Conservation (phyloP, 495 filamentous ascomycete species). For the Penicillium pulvis region DNA sequence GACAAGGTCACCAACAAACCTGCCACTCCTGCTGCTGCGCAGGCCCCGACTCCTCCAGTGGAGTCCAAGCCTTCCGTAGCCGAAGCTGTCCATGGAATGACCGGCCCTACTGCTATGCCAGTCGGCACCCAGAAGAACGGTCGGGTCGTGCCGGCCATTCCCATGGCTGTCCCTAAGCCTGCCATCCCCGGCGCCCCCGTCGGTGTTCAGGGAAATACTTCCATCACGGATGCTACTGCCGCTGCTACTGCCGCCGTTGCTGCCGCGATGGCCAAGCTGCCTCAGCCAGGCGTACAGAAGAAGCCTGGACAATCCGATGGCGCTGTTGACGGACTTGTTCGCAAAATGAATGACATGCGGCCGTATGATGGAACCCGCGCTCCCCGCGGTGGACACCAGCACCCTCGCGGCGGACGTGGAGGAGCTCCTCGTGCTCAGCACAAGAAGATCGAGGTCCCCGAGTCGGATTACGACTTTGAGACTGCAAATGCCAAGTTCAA, state of each 20-base stretch:
- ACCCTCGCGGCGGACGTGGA: constrained; percentile 56
- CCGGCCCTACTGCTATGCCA: constrained; percentile 45
- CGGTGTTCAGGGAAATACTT: background rate
- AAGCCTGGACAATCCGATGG: constrained; percentile 46
- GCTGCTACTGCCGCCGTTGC: constrained; percentile 82
- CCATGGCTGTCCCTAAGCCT: constrained; percentile 48
- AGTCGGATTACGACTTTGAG: constrained; percentile 91
- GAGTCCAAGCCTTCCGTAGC: constrained; percentile 66
- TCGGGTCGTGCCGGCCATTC: constrained; percentile 73
- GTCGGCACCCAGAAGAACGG: constrained; percentile 55
- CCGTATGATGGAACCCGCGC: constrained; percentile 57
- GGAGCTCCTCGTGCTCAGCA: constrained; percentile 51
- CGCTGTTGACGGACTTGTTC: constrained; percentile 75
- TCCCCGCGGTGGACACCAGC: constrained; percentile 53
- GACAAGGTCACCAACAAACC: constrained; percentile 42
- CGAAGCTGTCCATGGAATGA: constrained; percentile 53
- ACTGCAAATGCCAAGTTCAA: constrained; percentile 96
- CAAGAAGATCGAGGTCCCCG: constrained; percentile 82
- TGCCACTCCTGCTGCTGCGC: constrained; percentile 41
- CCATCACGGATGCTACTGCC: constrained; percentile 35
- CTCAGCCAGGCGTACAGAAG: constrained; percentile 49
- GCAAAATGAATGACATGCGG: constrained; percentile 86
- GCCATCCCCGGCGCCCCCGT: constrained; percentile 38
- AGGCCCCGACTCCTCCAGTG: constrained; percentile 57
- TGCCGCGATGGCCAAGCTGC: constrained; percentile 83